phyloP scores from a whole-genome alignment of 306 rosid genomes.

The Glycine latifolia region DNA sequence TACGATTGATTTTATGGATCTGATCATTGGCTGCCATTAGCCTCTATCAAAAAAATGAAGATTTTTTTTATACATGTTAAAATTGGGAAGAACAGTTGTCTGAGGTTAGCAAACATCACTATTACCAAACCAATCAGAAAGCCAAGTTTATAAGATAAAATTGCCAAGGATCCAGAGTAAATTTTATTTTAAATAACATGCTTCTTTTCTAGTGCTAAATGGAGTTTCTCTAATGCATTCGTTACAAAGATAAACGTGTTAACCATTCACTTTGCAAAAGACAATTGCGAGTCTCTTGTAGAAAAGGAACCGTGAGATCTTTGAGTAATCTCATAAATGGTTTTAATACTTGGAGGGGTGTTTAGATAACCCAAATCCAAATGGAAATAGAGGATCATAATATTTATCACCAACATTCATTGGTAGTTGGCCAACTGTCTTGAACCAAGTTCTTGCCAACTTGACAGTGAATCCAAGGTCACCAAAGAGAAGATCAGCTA shows the following conservation, averaged over 20 bases:
- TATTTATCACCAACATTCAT: slow-evolving; percentile 82
- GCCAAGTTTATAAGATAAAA: not conserved
- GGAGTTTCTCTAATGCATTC: not conserved
- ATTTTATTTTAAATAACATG: not conserved
- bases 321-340: not conserved
- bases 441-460: slow-evolving; percentile 89
- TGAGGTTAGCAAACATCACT: not conserved
- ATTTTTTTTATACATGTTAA: not conserved
- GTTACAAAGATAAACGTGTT: not conserved
- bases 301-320: not conserved
- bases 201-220: not conserved
- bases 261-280: too few relatives aligned
- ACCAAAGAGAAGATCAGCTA: slow-evolving; percentile 73
- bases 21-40: slow-evolving; percentile 9
- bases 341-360: slow-evolving; percentile 47
- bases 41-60: not conserved
- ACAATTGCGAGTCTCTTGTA: not conserved
- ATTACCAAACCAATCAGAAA: not conserved
- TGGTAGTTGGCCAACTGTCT: slow-evolving; percentile 78
- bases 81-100: not conserved
- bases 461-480: slow-evolving; percentile 82
- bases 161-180: not conserved
- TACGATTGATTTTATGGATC: not conserved
- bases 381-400: slow-evolving; percentile 80
- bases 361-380: slow-evolving; percentile 82